Base-by-base conservation (phyloP, 176 grass and related monocot species). In the Raddia distichophylla region DNA sequence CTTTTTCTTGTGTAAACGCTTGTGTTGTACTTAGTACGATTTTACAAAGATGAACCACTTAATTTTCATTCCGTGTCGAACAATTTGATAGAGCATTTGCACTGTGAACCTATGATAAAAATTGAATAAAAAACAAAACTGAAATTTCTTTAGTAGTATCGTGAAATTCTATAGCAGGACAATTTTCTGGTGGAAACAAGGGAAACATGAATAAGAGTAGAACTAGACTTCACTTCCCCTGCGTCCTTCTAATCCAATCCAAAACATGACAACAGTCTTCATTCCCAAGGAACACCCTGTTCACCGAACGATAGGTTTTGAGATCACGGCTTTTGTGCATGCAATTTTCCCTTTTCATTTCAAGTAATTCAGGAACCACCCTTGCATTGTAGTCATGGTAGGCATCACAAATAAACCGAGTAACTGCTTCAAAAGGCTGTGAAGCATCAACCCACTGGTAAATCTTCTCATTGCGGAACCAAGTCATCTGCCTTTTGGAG, bases 401-500 rank as follows among this genome's bases (percentile, higher is more conserved):
- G 73, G 89, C 87, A 58, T 90, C 49, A 48, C 89, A 91, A 70
- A 92, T 77, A 69, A 94, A 97, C 2, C 86, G 82, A 14, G 80
- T 67, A 73, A 94, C 76, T 8, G 53, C 74, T 44, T 97, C 89
- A 32, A 94, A 97, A 54, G 85, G 89, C 56, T 73, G 68, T 1
- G 87, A 94, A 9, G 82, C 82, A 33, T 97, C 87, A 7, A 97
- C 59, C 94, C 94, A 97, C 44, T 81, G 62, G 73, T 94, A 97
- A 43, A 93, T 90, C 48, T 52, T 88, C 75, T 97, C 91, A 2
- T 92, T 97, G 52, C 94, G 79, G 76, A 91, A 94, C 94, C 91
- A 97, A 43, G 89, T 90, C 44, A 92, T 74, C 73, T 94, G 94
- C 83, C 91, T 90, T 87, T 91, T 97, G 64, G 94, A 85, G 68